A percentile compares a stretch with the other conserved stretches of the same genome.
phyloP scores from a whole-genome alignment of 2,329 filamentous ascomycete species.

The Paraphaeosphaeria minitans region DNA sequence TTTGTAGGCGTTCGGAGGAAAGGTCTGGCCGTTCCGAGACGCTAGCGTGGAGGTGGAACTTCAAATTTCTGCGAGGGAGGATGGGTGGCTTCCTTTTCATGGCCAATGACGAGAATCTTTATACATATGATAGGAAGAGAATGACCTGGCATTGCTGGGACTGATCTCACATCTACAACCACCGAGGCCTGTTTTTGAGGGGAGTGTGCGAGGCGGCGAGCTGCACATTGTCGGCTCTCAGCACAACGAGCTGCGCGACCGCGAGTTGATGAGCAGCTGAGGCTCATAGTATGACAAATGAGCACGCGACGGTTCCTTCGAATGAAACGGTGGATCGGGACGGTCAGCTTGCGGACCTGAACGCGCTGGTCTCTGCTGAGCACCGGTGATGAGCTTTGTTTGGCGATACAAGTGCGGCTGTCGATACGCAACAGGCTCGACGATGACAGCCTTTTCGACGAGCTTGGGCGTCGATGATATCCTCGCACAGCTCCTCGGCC shows the following conservation, averaged over 20 bases:
- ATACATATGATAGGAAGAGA: slow-evolving; percentile 48
- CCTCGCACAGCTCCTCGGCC: too few relatives aligned
- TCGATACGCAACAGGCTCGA: too few relatives aligned
- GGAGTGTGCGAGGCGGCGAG: background rate
- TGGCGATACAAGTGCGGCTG: too few relatives aligned
- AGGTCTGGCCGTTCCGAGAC: slow-evolving; percentile 11
- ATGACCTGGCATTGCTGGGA: slow-evolving; percentile 41
- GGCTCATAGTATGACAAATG: background rate
- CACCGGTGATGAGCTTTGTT: too few relatives aligned
- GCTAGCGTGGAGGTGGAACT: slow-evolving; percentile 11
- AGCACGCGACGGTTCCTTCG: background rate
- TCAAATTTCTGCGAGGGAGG: slow-evolving; percentile 4
- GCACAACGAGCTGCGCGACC: background rate
- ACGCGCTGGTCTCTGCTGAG: too few relatives aligned
- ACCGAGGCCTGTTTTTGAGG: slow-evolving; percentile 42
- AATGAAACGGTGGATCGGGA: background rate
- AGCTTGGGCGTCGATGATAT: too few relatives aligned
- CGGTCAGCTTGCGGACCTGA: background rate
- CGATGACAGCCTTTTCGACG: too few relatives aligned
- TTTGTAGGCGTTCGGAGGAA: slow-evolving; percentile 26
- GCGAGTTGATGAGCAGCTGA: background rate
- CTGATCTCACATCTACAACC: slow-evolving; percentile 41
- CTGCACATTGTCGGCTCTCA: background rate
- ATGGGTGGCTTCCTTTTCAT: slow-evolving; percentile 27
- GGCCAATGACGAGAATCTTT: slow-evolving; percentile 45